Evolutionary conservation across 257 asterid genomes (phyloP).

Genomic region (Orobanche coerulescens): DNA sequence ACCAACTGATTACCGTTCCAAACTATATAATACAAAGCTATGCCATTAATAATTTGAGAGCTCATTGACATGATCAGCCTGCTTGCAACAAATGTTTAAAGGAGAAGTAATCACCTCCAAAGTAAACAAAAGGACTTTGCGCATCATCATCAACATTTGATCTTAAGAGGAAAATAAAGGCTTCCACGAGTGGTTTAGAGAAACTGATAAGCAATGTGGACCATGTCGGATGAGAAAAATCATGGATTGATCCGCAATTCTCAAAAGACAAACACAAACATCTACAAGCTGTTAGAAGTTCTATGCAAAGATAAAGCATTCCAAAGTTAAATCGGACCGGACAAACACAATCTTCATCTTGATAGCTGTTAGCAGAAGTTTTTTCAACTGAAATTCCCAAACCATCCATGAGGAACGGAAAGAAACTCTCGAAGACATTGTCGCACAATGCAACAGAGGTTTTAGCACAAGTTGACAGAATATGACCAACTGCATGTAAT

Average conservation of each 20-base stretch:
- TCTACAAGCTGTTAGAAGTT: conserved; percentile 76
- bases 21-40: background rate
- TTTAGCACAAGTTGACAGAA: conserved; percentile 56
- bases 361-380: conserved; percentile 26
- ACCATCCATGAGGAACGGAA: conserved; percentile 51
- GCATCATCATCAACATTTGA: conserved; percentile 35
- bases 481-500: conserved; percentile 64
- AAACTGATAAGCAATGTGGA: conserved; percentile 41
- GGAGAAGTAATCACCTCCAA: conserved; percentile 45
- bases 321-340: conserved; percentile 42
- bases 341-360: conserved; percentile 24
- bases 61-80: too few relatives aligned
- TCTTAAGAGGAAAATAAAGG: conserved; percentile 40
- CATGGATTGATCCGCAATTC: conserved; percentile 22
- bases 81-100: background rate
- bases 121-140: conserved; percentile 35
- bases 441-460: conserved; percentile 56
- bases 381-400: conserved; percentile 49
- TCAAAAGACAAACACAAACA: conserved; percentile 39
- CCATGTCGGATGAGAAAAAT: conserved; percentile 36
- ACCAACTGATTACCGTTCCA: background rate
- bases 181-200: conserved; percentile 39
- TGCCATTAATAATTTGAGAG: too few relatives aligned
- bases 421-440: conserved; percentile 61
- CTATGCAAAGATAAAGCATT: conserved; percentile 55